These are phyloP conservation scores for Vicia villosa DNA, from an alignment of 306 rosid genomes.

Conservation along the genomic window DNA sequence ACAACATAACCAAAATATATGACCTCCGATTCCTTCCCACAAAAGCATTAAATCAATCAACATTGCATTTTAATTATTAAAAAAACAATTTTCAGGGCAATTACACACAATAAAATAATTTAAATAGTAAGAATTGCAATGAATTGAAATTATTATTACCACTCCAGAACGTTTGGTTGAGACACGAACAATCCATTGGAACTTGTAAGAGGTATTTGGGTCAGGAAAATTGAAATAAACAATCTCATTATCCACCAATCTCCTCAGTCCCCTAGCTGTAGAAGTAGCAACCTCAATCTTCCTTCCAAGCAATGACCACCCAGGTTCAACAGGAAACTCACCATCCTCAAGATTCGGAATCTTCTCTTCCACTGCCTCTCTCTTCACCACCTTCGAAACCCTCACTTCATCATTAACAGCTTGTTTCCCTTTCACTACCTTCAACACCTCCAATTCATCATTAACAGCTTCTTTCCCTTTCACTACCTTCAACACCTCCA, in stretches of 20 bases:
- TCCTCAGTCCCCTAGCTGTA: slow-evolving; percentile 59
- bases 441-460: background rate
- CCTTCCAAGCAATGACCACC: slow-evolving; percentile 73
- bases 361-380: slow-evolving; percentile 25
- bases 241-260: slow-evolving; percentile 76
- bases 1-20: background rate
- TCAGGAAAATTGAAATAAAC: slow-evolving; percentile 57
- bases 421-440: background rate
- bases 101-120: background rate
- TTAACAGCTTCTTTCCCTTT: background rate
- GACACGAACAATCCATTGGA: slow-evolving; percentile 68
- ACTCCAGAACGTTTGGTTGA: slow-evolving; percentile 81
- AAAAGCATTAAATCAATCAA: background rate
- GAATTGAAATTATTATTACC: slow-evolving; percentile 21
- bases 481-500: slow-evolving; percentile 3
- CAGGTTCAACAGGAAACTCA: slow-evolving; percentile 60
- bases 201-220: slow-evolving; percentile 34
- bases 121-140: background rate
- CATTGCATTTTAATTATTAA: background rate
- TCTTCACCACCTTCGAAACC: slow-evolving; percentile 26
- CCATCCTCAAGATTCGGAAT: slow-evolving; percentile 61
- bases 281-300: slow-evolving; percentile 62
- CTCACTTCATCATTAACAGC: background rate
- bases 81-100: too few species aligned
- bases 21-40: background rate